These are phyloP conservation scores for Fraxinus baroniana DNA, from an alignment of 305 asterid genomes.

Conservation along the genomic window DNA sequence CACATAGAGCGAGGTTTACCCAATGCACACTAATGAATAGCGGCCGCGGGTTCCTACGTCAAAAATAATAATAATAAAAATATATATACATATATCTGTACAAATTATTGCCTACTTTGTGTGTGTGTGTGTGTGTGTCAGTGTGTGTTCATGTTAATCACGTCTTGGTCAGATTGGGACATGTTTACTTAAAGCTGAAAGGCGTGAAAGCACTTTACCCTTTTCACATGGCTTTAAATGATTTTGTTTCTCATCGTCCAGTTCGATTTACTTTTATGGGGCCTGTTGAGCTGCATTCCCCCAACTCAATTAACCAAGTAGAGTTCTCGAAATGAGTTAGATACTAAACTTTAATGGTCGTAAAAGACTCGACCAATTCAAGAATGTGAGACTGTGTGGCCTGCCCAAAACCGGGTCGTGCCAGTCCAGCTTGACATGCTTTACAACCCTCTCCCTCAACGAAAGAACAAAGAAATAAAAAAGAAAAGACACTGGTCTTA, in stretches of 20 bases:
- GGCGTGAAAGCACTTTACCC: constrained; percentile 36
- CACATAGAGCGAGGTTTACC: too few species aligned
- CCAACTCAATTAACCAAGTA: not conserved
- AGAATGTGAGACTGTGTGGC: not conserved
- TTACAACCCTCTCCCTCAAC: not conserved
- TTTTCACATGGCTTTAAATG: constrained; percentile 47
- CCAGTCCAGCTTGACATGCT: not conserved
- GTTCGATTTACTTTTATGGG: constrained; percentile 20
- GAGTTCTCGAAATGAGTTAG: not conserved
- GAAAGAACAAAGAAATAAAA: not conserved
- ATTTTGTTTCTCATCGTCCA: constrained; percentile 34
- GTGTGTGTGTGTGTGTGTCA: constrained; percentile 7
- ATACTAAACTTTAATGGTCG: not conserved
- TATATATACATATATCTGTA: constrained; percentile 7
- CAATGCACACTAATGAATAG: too few species aligned
- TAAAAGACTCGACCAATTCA: not conserved
- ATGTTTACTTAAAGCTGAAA: constrained; percentile 28
- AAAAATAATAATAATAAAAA: too few species aligned
- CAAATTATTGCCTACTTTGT: constrained; percentile 26
- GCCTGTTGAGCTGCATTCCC: not conserved
- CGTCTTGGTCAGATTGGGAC: constrained; percentile 34
- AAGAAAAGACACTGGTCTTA: not conserved
- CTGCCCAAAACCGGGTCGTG: not conserved
- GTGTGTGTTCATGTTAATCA: constrained; percentile 19
- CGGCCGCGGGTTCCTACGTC: too few species aligned